Conservation (phyloP, 306 rosid species). For the Fragaria ananassa region DNA sequence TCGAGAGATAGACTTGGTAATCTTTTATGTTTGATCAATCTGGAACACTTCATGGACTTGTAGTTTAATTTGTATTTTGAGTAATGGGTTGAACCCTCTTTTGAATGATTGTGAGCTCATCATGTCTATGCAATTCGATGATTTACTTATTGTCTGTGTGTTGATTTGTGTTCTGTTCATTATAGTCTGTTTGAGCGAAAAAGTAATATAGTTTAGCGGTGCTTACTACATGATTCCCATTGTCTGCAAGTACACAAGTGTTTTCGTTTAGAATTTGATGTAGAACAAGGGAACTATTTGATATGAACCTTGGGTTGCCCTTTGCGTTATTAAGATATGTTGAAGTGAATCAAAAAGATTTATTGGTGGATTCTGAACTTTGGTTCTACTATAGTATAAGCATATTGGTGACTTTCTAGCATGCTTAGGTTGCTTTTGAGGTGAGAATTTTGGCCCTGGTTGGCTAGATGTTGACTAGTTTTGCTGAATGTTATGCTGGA, state of each 20-base stretch:
- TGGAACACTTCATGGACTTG: constrained; percentile 3
- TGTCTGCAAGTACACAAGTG: not conserved
- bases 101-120: constrained; percentile 3
- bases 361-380: not conserved
- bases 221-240: not conserved
- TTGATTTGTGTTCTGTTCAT: not conserved
- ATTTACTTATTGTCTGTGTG: not conserved
- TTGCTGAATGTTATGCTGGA: not conserved
- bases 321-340: not conserved
- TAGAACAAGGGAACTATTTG: not conserved
- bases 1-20: not conserved
- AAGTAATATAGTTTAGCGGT: not conserved
- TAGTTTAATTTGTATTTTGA: constrained; percentile 1
- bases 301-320: not conserved
- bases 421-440: not conserved
- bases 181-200: not conserved
- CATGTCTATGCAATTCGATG: not conserved
- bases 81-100: constrained; percentile 4
- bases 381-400: not conserved
- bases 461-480: not conserved
- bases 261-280: not conserved
- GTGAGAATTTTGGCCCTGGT: not conserved
- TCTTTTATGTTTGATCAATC: constrained; percentile 16
- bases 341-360: not conserved
- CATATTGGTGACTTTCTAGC: not conserved